Percentiles rank a stretch among this genome's conserved stretches.
These are phyloP conservation scores for Cryphonectria nitschkei DNA, from an alignment of 2,329 filamentous ascomycete genomes.

Conservation along the genomic window DNA sequence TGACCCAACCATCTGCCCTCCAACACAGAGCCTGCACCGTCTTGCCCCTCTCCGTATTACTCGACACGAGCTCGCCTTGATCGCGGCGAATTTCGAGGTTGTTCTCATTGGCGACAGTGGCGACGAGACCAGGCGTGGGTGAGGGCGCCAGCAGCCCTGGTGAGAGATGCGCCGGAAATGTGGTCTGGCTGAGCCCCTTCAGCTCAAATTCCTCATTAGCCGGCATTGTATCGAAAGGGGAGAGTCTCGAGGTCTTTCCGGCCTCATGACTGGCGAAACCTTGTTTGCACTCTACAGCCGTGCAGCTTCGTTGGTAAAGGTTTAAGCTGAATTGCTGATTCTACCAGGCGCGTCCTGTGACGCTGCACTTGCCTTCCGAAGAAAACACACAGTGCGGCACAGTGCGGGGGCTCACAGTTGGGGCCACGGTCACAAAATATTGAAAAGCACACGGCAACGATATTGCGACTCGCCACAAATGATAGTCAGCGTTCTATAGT, in stretches of 20 bases:
- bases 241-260: background rate
- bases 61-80: slow-evolving; percentile 69
- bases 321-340: background rate
- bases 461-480: background rate
- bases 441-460: background rate
- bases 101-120: slow-evolving; percentile 69
- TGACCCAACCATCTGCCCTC: slow-evolving; percentile 65
- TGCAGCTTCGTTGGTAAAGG: background rate
- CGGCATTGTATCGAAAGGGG: slow-evolving; percentile 23
- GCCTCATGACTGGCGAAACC: slow-evolving; percentile 13
- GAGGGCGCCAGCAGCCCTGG: slow-evolving; percentile 71
- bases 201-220: slow-evolving; percentile 39
- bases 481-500: background rate
- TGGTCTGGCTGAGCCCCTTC: slow-evolving; percentile 59
- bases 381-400: slow-evolving; percentile 7
- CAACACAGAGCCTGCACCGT: slow-evolving; percentile 59
- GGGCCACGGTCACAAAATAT: background rate
- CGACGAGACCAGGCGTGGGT: slow-evolving; percentile 83
- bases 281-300: background rate
- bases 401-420: background rate
- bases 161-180: slow-evolving; percentile 58
- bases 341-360: slow-evolving; percentile 8
- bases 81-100: slow-evolving; percentile 78
- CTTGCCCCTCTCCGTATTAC: slow-evolving; percentile 46
- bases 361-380: background rate